Base-by-base conservation (phyloP, 768 basidiomycete genomes). In the Rhodotorula paludigena region DNA sequence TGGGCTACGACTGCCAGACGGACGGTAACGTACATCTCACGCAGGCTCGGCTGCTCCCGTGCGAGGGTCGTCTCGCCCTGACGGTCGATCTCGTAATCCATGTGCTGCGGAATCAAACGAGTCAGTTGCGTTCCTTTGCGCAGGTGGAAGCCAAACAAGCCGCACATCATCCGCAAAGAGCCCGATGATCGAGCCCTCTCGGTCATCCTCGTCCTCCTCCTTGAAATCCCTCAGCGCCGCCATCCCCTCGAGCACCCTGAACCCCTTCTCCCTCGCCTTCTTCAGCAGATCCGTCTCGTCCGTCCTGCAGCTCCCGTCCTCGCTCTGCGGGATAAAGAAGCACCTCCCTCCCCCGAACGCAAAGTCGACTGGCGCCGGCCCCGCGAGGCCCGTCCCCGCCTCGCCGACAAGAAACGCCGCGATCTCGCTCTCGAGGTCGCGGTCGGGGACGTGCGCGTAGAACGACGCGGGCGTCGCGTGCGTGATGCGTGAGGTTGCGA, bases 61-160 rank as follows among this genome's bases (percentile, higher is more conserved):
- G 44, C 53, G 16, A 54, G 45, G 14, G n/a, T 16, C 9, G 45
- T 36, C 18, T 47, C 70, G 11, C 41, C 41, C 57, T 69, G 59
- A 21, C 77, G 68, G 63, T 77, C 77, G 30, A 76, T 38, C 55
- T 77, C 75, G 54, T 74, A 77, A 32, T 71, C 64, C 66, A 77
- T 62, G 57, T 77, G 75, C 58, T 77, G 57, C 55, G 15, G 12
- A 23, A 4, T 15, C 3, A 14, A 15, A 12, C 23, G 4, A 5
- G 44, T 45, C 44, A 45, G 44, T 23, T 5, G 23, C 23, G 10
- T 20, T 45, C 14, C 23, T 25, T 39, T 21, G 3, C 8, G 48
- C 35, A 0, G 14, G 20, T 32, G 33, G 25, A 21, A 28, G 38
- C 21, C 35, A 23, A 5, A 16, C 44, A 20, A 39, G 18, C 48